These are phyloP conservation scores for Saccharomycopsis schoenii DNA, from an alignment of 805 yeast species.

Conservation along the genomic window DNA sequence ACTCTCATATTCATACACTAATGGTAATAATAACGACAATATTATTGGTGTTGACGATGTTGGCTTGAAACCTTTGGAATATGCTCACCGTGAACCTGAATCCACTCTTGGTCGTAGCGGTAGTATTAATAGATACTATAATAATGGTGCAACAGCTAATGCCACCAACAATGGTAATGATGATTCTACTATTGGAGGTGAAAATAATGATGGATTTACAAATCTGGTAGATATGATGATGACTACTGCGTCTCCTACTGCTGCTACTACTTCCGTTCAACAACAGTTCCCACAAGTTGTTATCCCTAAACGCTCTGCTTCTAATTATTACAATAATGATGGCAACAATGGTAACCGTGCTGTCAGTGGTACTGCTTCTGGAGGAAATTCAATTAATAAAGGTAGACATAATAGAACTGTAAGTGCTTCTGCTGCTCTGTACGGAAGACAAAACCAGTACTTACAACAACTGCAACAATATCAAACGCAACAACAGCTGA, in stretches of 20 bases:
- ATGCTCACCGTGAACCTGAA: neutral
- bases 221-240: slow-evolving; percentile 1
- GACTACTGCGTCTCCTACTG: neutral
- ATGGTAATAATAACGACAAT: neutral
- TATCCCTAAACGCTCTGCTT: neutral
- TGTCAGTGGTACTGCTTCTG: slow-evolving; percentile 3
- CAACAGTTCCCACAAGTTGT: slow-evolving; percentile 13
- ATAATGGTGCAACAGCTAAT: neutral
- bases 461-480: neutral
- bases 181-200: neutral
- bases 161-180: neutral
- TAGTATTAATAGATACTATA: neutral
- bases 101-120: neutral
- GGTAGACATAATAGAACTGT: slow-evolving; percentile 17
- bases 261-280: neutral
- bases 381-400: slow-evolving; percentile 5
- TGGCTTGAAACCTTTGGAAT: neutral
- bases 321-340: neutral
- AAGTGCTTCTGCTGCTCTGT: slow-evolving; percentile 18
- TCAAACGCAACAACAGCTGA: slow-evolving; percentile 1
- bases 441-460: slow-evolving; percentile 6
- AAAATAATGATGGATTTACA: neutral
- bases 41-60: neutral
- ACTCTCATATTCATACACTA: slow-evolving; percentile 2
- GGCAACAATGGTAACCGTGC: neutral